These are phyloP conservation scores for Colletotrichum echinochloae DNA, from an alignment of 2,329 filamentous ascomycete species.

Conservation along the genomic window DNA sequence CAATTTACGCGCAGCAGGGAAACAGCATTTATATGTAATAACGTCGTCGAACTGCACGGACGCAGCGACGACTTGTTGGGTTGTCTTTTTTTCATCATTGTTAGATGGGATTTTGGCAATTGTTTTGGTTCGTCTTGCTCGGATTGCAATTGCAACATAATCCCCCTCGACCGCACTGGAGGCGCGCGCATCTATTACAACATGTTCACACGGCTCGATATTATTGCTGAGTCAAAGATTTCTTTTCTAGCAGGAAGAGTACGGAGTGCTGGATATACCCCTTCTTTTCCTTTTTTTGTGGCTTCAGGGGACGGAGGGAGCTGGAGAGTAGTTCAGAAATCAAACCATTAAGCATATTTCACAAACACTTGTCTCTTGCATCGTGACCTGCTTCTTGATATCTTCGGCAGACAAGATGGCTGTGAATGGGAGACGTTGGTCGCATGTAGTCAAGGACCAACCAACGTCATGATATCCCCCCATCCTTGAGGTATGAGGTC, in stretches of 20 bases:
- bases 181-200: slow-evolving; percentile 6
- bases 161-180: slow-evolving; percentile 22
- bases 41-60: slow-evolving; percentile 4
- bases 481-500: not conserved
- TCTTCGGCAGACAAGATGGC: not conserved
- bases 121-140: not conserved
- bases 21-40: slow-evolving; percentile 20
- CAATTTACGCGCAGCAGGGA: not conserved
- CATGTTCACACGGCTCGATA: slow-evolving; percentile 21
- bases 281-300: slow-evolving; percentile 33
- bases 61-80: not conserved
- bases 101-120: slow-evolving; percentile 15
- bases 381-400: not conserved
- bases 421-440: not conserved
- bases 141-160: not conserved
- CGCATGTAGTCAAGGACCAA: not conserved
- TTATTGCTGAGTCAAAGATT: slow-evolving; percentile 21
- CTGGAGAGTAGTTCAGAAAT: slow-evolving; percentile 9
- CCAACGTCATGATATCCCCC: not conserved
- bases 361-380: not conserved
- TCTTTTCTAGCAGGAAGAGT: slow-evolving; percentile 28
- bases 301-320: slow-evolving; percentile 1
- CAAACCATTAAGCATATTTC: slow-evolving; percentile 7
- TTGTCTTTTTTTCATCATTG: too few species aligned
- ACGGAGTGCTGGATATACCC: slow-evolving; percentile 39